Base-by-base conservation (phyloP, 2,329 filamentous ascomycete species). In the Aspergillus sp. region DNA sequence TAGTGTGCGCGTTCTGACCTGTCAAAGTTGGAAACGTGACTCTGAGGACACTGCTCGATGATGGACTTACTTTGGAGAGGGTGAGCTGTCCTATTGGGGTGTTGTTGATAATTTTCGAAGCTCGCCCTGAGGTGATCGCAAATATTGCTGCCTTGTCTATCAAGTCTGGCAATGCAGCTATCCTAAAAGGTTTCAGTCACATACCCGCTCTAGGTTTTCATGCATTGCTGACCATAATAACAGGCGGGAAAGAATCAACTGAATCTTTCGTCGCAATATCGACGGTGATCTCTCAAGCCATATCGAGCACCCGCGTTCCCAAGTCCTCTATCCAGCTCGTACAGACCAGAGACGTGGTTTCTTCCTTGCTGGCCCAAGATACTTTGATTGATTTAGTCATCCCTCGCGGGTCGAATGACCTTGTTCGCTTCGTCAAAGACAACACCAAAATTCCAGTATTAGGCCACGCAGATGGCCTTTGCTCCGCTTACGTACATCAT, bases 61-160 rank as follows among this genome's bases (percentile, higher is more conserved):
- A 97, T 68, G 90, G 88, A 56, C 84, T 99, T 56, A 84, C 89
- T 55, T 84, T 99, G 61, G 92, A 96, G 73, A 88, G 93, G 64
- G 90, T 96, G 50, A 92, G 91, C 42, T 96, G 92, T 74, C 95
- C 95, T 5, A 98, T 99, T 68, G 95, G 95, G 61, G 93, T 98
- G n/a, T 86, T 99, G 44, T 85, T 99, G 67, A 95, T 99, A 78
- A 98, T 99, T 72, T 99, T 99, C 73, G 95, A 99, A 80, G 95
- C 95, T 38, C 90, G 95, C 7, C 95, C 95, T 6, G 95, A 99
- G 79, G 95, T 99, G 66, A 97, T 99, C 72, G 95, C 94, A 73
- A 99, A 99, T 77, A 98, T 99, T 72, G 92, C 95, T 64, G 91
- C 93, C 3, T 83, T 99, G 23, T 93, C 95, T 39, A 91, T 99